phyloP scores from a whole-genome alignment of 1,139 yeast genomes.

The Yamadazyma buinensis region DNA sequence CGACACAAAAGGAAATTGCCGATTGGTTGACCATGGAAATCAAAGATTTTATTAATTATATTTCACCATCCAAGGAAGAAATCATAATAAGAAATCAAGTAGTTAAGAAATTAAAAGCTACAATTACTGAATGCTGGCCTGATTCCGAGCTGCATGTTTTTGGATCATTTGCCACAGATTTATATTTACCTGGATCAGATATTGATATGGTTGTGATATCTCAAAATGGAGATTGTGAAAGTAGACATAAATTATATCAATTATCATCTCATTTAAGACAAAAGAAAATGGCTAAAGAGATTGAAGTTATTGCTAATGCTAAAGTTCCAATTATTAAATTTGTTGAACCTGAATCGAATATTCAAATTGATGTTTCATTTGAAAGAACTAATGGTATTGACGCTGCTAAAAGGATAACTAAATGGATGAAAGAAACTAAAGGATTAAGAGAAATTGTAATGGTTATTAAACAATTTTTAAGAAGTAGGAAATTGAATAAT shows the following conservation, averaged over 20 bases:
- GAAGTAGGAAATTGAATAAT: constrained; percentile 76
- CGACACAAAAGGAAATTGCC: constrained; percentile 69
- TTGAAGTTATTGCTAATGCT: constrained; percentile 88
- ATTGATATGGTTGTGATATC: constrained; percentile 91
- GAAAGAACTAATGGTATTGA: constrained; percentile 83
- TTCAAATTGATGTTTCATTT: constrained; percentile 88
- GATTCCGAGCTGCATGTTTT: constrained; percentile 82
- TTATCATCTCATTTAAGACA: constrained; percentile 68
- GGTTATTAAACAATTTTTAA: constrained; percentile 80
- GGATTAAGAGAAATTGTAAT: constrained; percentile 84
- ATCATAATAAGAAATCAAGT: constrained; percentile 66
- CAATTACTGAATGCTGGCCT: constrained; percentile 67
- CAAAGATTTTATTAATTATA: constrained; percentile 78
- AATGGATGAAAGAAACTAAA: constrained; percentile 72
- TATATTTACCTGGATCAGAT: constrained; percentile 94
- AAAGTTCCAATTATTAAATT: constrained; percentile 95
- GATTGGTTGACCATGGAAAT: constrained; percentile 90
- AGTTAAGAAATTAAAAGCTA: constrained; percentile 54
- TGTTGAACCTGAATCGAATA: constrained; percentile 66
- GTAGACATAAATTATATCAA: constrained; percentile 65
- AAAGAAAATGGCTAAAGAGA: constrained; percentile 60
- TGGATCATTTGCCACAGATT: constrained; percentile 94
- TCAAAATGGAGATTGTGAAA: constrained; percentile 59
- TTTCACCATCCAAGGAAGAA: constrained; percentile 81
- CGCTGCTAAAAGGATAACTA: constrained; percentile 76